These are phyloP conservation scores for Mrakia gelida DNA, from an alignment of 768 basidiomycete genomes.

Conservation along the genomic window DNA sequence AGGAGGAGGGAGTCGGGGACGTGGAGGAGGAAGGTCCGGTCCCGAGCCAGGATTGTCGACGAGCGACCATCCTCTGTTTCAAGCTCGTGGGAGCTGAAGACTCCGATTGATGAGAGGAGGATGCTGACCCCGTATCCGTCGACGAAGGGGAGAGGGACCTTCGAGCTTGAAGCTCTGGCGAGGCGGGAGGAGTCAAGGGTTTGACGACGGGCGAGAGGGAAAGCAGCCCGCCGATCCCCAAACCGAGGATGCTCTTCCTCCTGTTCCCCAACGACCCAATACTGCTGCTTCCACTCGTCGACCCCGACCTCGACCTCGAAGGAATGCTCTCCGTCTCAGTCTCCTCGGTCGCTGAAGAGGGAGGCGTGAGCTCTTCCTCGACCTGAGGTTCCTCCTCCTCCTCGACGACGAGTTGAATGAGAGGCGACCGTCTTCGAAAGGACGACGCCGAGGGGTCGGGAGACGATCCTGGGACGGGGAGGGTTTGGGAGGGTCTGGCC, in stretches of 20 bases:
- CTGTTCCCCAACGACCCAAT: background rate
- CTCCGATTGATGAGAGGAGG: background rate
- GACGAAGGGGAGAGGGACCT: background rate
- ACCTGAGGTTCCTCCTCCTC: conserved; percentile 28
- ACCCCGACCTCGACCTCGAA: conserved; percentile 1
- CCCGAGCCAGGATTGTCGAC: background rate
- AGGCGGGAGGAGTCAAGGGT: background rate
- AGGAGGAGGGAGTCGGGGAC: background rate
- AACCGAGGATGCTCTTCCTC: background rate
- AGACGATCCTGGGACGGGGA: background rate
- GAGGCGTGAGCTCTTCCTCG: conserved; percentile 8
- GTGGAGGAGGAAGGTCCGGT: background rate
- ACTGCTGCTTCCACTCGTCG: background rate
- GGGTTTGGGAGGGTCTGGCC: background rate
- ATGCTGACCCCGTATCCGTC: background rate
- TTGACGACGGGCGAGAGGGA: background rate
- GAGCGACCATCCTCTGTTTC: background rate
- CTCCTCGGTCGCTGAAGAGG: conserved; percentile 8
- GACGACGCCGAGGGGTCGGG: conserved; percentile 7
- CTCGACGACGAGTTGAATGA: conserved; percentile 32
- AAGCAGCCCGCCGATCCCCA: background rate
- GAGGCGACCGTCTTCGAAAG: conserved; percentile 18
- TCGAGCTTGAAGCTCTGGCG: background rate
- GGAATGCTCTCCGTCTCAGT: background rate
- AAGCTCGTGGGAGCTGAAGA: background rate